Percentiles rank a stretch among this genome's conserved stretches.
Evolutionary conservation across 2,329 filamentous ascomycete genomes (phyloP).

Genomic region (Aspergillus novoparasiticus): DNA sequence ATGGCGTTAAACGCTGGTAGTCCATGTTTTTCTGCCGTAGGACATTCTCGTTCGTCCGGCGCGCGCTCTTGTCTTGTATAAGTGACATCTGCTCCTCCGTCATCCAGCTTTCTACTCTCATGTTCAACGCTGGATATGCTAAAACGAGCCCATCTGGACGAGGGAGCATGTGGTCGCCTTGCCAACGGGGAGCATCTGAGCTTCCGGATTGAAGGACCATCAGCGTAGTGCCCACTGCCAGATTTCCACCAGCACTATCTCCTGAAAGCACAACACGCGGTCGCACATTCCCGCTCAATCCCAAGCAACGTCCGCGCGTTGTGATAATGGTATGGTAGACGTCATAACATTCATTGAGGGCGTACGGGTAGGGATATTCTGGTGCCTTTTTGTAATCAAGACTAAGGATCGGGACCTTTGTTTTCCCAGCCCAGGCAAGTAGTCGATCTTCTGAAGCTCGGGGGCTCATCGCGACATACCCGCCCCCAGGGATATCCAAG

Average conservation of each 20-base stretch:
- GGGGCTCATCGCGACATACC: slow-evolving; percentile 97
- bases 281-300: slow-evolving; percentile 65
- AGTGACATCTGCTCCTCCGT: slow-evolving; percentile 95
- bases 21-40: slow-evolving; percentile 84
- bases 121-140: slow-evolving; percentile 87
- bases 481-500: slow-evolving; percentile 88
- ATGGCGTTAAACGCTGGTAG: slow-evolving; percentile 77
- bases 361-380: slow-evolving; percentile 82
- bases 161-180: slow-evolving; percentile 64
- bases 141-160: slow-evolving; percentile 78
- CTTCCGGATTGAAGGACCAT: slow-evolving; percentile 83
- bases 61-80: slow-evolving; percentile 78
- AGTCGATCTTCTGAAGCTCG: slow-evolving; percentile 92
- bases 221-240: slow-evolving; percentile 77
- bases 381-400: slow-evolving; percentile 89
- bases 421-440: slow-evolving; percentile 86
- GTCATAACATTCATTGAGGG: slow-evolving; percentile 84
- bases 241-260: slow-evolving; percentile 80
- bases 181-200: slow-evolving; percentile 58
- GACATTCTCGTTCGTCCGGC: slow-evolving; percentile 76
- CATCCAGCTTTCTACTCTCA: slow-evolving; percentile 99
- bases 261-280: slow-evolving; percentile 75
- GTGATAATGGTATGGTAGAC: slow-evolving; percentile 75
- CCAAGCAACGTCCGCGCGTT: slow-evolving; percentile 73
- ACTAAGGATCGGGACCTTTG: slow-evolving; percentile 84